Base-by-base conservation (phyloP, 192 early-diverging fungal genomes). In the Umbelopsis sp. region DNA sequence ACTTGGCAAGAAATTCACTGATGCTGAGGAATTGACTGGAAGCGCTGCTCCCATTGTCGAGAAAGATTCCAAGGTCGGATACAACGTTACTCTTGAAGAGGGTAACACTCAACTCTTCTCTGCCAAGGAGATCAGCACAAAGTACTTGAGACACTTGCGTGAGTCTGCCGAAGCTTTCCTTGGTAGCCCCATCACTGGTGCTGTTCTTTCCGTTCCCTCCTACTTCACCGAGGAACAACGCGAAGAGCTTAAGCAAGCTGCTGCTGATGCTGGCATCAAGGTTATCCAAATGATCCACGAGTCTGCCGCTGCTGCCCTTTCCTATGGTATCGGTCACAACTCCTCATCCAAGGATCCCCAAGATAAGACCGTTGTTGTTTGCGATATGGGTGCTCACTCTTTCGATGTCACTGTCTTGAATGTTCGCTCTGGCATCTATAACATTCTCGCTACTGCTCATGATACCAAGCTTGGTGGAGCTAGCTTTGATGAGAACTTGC, bases 131-230 rank as follows among this genome's bases (percentile, higher is more conserved):
- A 83, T 93, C 35, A 61, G 23, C 25, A 84, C 90, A 71, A 91
- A 93, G 79, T 96, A 92, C 80, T 80, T 99, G 71, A 71, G 73
- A 44, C 87, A 90, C 69, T 80, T 99, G 74, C 86, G 88, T 71
- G 92, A 93, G 65, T 94, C 95, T 68, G 97, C 97, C 33, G 94
- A 94, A 81, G 85, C 83, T 69, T 99, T 91, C 88, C 74, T 95
- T 72, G 94, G 95, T 64, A 80, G 76, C 64, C 74, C 84, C 64
- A 90, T 98, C 55, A 88, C 83, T 55, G 92, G 94, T 46, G 90
- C 85, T 46, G 94, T 99, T 41, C 76, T 99, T 68, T 92, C 94
- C 7, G 85, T 91, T 70, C 96, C 97, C 44, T 85, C 92, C n/a
- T 88, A 93, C 78, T 96, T 95, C 73, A 86, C 87, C 33, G 87